Base-by-base conservation (phyloP, 129 eudicot genomes). In the Tanacetum coccineum region DNA sequence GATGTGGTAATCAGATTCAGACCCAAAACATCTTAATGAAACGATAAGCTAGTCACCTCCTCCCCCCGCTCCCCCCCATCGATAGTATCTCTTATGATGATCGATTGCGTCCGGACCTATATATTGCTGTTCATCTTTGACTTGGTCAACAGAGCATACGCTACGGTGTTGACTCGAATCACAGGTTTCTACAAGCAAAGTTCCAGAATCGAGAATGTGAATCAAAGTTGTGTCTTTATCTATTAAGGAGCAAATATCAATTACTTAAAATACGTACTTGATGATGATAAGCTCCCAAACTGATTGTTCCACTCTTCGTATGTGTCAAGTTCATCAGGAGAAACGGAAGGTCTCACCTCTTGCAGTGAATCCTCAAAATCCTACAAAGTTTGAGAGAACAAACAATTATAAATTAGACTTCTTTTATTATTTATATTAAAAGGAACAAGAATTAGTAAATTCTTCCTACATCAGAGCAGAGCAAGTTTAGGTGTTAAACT, bases 301-400 rank as follows among this genome's bases (percentile, higher is more conserved):
- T 32, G 40, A 32, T 6, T 32, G 40, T 32, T 32, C 40, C 40
- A 32, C 40, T 32, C 40, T 32, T 4, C 40, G 40, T 32, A 32
- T 32, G 9, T 32, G 40, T 32, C 40, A 32, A 32, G 40, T 32
- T 32, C 40, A 32, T 32, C 77, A 17, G 68, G 45, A 21, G 96
- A 93, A 74, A 89, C 98, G 39, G 98, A 93, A 64, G 95, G 90
- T 71, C 96, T 84, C 74, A 93, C 96, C 73, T 89, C 95, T 59
- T 89, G 82, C 40, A 93, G 70, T 64, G 95, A 82, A 60, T 25
- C 18, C 57, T 68, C 64, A 68, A 75, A 75, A 44, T 75, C 79
- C 79, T 75, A 75, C 42, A 32, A 32, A 32, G 40, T 32, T 32
- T 32, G 40, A 75, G 39, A 50, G 28, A 57, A 42, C 17, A 57